A percentile compares a stretch with the other conserved stretches of the same genome.
These are phyloP conservation scores for Ophiostoma perfectum DNA, from an alignment of 2,329 filamentous ascomycete species.

Conservation along the genomic window DNA sequence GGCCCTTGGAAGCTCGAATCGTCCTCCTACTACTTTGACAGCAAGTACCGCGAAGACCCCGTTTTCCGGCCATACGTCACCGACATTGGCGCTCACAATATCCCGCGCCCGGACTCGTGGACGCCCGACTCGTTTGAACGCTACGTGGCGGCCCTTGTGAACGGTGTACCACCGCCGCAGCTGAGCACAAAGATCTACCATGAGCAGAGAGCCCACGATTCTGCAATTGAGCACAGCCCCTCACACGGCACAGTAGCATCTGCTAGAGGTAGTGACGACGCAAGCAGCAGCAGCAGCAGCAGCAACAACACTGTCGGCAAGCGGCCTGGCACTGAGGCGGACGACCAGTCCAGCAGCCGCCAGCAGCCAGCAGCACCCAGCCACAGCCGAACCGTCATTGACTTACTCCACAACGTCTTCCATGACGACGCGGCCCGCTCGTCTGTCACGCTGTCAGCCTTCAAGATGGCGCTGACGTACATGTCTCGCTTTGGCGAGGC, in stretches of 20 bases:
- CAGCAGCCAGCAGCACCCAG: slow-evolving; percentile 9
- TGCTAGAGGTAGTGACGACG: not conserved
- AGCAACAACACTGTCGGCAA: too few relatives aligned
- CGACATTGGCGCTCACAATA: slow-evolving; percentile 36
- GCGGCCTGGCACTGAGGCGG: too few relatives aligned
- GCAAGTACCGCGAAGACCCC: slow-evolving; percentile 12
- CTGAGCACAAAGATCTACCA: slow-evolving; percentile 36
- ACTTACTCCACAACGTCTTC: slow-evolving; percentile 39
- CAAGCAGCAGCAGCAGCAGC: too few relatives aligned
- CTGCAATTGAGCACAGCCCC: not conserved
- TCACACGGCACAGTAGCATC: too few relatives aligned
- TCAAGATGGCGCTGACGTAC: slow-evolving; percentile 43
- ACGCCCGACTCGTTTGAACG: slow-evolving; percentile 38
- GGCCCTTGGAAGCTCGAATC: slow-evolving; percentile 22
- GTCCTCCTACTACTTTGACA: slow-evolving; percentile 19
- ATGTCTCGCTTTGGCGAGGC: slow-evolving; percentile 33
- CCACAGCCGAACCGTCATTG: slow-evolving; percentile 37
- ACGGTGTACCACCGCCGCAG: slow-evolving; percentile 35
- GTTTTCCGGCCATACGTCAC: slow-evolving; percentile 25
- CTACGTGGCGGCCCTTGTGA: slow-evolving; percentile 41
- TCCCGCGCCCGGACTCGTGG: slow-evolving; percentile 39
- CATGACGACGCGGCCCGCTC: slow-evolving; percentile 33
- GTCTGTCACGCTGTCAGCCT: slow-evolving; percentile 37
- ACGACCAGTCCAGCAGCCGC: not conserved
- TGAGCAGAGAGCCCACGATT: slow-evolving; percentile 14